Conservation (phyloP, 148 eudicot species). For the Spergularia bocconei region DNA sequence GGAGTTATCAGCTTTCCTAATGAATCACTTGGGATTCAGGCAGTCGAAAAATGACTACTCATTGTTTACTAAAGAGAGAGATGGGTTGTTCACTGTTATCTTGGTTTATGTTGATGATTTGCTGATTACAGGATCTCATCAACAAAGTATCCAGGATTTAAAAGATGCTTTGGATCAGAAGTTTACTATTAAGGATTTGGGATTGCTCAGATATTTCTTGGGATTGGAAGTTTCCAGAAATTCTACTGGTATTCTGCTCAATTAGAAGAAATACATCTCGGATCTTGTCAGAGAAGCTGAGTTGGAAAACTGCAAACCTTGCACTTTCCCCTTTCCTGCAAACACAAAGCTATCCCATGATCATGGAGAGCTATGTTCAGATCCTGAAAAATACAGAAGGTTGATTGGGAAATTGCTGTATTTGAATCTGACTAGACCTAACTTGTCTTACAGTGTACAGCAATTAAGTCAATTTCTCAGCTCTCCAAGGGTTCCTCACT, state of each 20-base stretch:
- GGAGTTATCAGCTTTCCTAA: too few species aligned
- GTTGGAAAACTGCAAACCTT: neutral
- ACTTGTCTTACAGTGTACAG: neutral
- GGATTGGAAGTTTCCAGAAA: neutral
- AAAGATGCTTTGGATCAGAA: neutral
- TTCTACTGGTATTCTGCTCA: neutral
- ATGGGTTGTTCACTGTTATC: neutral
- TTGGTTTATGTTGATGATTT: conserved; percentile 1
- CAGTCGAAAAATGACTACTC: neutral
- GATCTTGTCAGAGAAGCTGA: neutral
- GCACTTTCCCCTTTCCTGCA: neutral
- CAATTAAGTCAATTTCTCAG: neutral
- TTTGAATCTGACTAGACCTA: neutral
- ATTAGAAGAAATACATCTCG: neutral
- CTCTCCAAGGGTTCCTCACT: too few species aligned
- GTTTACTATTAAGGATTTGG: neutral
- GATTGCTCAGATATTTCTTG: neutral
- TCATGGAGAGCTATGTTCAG: neutral
- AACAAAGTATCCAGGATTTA: too few species aligned
- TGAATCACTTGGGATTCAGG: neutral
- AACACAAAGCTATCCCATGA: neutral
- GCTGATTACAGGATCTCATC: neutral
- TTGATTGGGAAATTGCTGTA: neutral
- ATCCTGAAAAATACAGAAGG: neutral
- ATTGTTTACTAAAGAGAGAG: neutral